A percentile compares a stretch with the other conserved stretches of the same genome.
Evolutionary conservation across 2,329 filamentous ascomycete genomes (phyloP).

Genomic region (Aphanocladium album): DNA sequence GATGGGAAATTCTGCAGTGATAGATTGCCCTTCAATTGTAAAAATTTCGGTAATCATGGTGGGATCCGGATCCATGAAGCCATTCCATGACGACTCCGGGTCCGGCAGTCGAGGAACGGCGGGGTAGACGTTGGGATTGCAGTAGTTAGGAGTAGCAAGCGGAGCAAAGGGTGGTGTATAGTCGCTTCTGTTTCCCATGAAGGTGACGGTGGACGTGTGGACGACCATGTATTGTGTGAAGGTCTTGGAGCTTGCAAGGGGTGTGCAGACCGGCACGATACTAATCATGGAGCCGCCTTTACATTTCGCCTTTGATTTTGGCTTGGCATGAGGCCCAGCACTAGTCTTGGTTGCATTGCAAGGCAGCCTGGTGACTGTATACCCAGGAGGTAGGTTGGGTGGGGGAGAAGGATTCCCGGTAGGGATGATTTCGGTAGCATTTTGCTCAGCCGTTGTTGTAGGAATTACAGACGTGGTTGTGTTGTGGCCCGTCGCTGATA

Average conservation of each 20-base stretch:
- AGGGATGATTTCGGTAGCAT: not conserved
- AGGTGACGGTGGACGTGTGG: constrained; percentile 46
- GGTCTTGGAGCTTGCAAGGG: constrained; percentile 23
- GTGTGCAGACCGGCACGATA: constrained; percentile 28
- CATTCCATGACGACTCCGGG: not conserved
- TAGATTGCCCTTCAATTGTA: not conserved
- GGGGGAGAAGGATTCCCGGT: not conserved
- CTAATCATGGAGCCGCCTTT: constrained; percentile 5
- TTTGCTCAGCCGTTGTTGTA: not conserved
- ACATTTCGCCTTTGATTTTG: not conserved
- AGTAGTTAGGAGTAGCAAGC: constrained; percentile 36
- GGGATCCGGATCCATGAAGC: not conserved
- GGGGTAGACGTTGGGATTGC: constrained; percentile 21
- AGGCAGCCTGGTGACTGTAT: constrained; percentile 6
- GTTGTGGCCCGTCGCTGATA: not conserved
- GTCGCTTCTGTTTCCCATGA: constrained; percentile 38
- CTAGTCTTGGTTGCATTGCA: not conserved
- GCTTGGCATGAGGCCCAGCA: not conserved
- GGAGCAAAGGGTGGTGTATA: constrained; percentile 43
- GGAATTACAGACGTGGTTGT: not conserved
- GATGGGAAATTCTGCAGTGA: not conserved
- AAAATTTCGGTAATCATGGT: constrained; percentile 8
- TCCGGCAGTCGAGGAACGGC: not conserved
- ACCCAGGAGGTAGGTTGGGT: constrained; percentile 6
- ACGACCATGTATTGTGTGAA: constrained; percentile 39